Evolutionary conservation across 306 rosid species (phyloP).

Genomic region (Potentilla sterilis): DNA sequence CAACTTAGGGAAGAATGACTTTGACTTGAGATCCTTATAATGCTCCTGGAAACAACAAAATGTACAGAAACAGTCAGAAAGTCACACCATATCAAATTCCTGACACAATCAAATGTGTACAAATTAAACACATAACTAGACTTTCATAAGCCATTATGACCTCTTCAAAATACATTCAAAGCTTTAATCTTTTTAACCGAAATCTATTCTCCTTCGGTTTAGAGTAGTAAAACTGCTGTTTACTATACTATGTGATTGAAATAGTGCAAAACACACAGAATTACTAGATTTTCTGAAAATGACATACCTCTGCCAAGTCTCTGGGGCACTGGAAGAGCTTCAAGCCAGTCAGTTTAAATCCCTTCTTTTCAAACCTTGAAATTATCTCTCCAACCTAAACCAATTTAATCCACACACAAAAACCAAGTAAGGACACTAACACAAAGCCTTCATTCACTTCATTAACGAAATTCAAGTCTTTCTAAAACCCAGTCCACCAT

Average conservation of each 20-base stretch:
- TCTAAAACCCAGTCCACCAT: not conserved
- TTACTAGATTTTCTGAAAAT: not conserved
- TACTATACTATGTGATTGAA: not conserved
- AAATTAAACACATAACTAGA: not conserved
- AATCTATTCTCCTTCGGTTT: not conserved
- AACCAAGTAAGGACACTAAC: not conserved
- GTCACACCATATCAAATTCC: not conserved
- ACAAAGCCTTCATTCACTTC: not conserved
- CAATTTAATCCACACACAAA: conserved; percentile 25
- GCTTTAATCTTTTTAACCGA: not conserved
- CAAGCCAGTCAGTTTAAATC: conserved; percentile 88
- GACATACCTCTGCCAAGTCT: conserved; percentile 89
- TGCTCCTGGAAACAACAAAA: conserved; percentile 68
- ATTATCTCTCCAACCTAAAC: conserved; percentile 93
- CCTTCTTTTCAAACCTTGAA: conserved; percentile 92
- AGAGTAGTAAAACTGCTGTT: not conserved
- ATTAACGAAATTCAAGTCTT: not conserved
- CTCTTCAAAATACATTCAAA: not conserved
- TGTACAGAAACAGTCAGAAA: not conserved
- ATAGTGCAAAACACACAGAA: not conserved
- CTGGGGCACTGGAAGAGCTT: conserved; percentile 87
- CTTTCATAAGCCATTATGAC: not conserved
- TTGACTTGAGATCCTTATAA: conserved; percentile 81
- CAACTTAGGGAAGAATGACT: conserved; percentile 78
- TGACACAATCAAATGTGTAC: not conserved